Conservation (phyloP, 2,329 filamentous ascomycete genomes). For the Chaetothyriales sp. region DNA sequence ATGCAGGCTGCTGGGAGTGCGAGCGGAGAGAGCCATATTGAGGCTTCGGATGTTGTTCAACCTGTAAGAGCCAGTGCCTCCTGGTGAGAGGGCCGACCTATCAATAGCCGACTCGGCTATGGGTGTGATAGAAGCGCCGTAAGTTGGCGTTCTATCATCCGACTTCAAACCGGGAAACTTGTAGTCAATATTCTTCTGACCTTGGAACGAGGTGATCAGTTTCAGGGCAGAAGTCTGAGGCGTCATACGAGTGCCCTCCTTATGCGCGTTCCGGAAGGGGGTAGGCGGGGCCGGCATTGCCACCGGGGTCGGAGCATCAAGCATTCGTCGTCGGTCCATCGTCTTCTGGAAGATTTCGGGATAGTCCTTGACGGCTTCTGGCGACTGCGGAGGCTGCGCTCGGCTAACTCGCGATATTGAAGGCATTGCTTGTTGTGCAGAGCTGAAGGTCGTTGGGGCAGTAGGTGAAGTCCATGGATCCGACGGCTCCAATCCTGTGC, state of each 20-base stretch:
- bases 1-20: slow-evolving; percentile 28
- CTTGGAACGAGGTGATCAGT: slow-evolving; percentile 76
- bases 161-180: slow-evolving; percentile 46
- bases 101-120: slow-evolving; percentile 62
- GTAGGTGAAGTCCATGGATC: slow-evolving; percentile 82
- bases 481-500: slow-evolving; percentile 69
- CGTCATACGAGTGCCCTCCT: slow-evolving; percentile 40
- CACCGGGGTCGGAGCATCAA: slow-evolving; percentile 43
- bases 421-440: slow-evolving; percentile 1
- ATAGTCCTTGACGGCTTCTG: slow-evolving; percentile 12
- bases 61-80: slow-evolving; percentile 46
- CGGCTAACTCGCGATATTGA: neutral
- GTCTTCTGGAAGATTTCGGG: slow-evolving; percentile 14
- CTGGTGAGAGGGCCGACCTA: slow-evolving; percentile 52
- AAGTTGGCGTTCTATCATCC: slow-evolving; percentile 58
- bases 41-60: slow-evolving; percentile 49
- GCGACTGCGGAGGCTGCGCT: slow-evolving; percentile 21
- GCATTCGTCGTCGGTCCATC: slow-evolving; percentile 13
- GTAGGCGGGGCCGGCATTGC: slow-evolving; percentile 23
- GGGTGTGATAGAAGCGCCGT: slow-evolving; percentile 64
- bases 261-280: slow-evolving; percentile 15
- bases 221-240: slow-evolving; percentile 75
- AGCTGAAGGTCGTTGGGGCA: slow-evolving; percentile 28
- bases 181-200: slow-evolving; percentile 36
- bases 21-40: slow-evolving; percentile 55